Evolutionary conservation across 1,284 basidiomycete species (phyloP).

Genomic region (Pseudozyma sp.): DNA sequence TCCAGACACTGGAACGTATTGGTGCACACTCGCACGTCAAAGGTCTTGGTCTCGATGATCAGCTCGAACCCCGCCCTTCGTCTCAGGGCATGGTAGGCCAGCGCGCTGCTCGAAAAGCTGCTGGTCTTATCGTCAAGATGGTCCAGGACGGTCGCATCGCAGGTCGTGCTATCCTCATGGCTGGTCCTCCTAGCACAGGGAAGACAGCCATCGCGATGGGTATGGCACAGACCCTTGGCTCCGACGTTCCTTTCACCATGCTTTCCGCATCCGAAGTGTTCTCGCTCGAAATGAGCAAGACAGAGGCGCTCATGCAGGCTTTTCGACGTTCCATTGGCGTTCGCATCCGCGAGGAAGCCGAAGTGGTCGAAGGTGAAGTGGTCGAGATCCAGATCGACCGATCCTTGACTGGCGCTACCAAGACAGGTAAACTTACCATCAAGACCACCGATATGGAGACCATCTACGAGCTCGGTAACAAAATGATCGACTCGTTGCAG

Average conservation of each 20-base stretch:
- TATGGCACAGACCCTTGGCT: constrained; percentile 93
- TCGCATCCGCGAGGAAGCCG: constrained; percentile 95
- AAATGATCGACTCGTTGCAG: constrained; percentile 97
- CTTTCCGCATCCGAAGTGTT: constrained; percentile 97
- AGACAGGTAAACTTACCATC: constrained; percentile 96
- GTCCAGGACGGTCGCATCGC: constrained; percentile 95
- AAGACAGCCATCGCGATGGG: constrained; percentile 97
- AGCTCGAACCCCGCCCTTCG: constrained; percentile 87
- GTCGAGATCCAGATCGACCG: constrained; percentile 99
- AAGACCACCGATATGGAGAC: constrained; percentile 99
- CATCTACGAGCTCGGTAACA: constrained; percentile 96
- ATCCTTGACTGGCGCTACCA: constrained; percentile 95
- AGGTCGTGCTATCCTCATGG: constrained; percentile 93
- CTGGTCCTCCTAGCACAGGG: constrained; percentile 93
- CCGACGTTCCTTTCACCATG: constrained; percentile 96
- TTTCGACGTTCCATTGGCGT: constrained; percentile 96
- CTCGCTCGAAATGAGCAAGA: constrained; percentile 94
- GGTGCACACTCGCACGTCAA: constrained; percentile 67
- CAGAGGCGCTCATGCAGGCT: constrained; percentile 95
- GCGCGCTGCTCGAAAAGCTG: constrained; percentile 91
- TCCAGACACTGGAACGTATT: constrained; percentile 66
- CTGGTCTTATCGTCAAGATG: constrained; percentile 97
- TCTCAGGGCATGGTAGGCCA: constrained; percentile 97
- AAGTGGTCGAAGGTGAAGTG: constrained; percentile 97
- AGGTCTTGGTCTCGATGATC: constrained; percentile 83